These are phyloP conservation scores for Prunus persica DNA, from an alignment of 306 rosid genomes.

Conservation along the genomic window Prunus_persica_NCBIv2 NC_034014.1:5438501-5439000, in stretches of 20 bases:
- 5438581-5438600: conserved; percentile 44
- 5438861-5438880: conserved; percentile 34
- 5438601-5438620: conserved; percentile 47
- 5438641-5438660: conserved; percentile 34
- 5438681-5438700: conserved; percentile 35
- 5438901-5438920: conserved; percentile 37
- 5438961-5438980: conserved; percentile 39
- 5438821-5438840: conserved; percentile 33
- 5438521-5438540: conserved; percentile 46
- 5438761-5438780: conserved; percentile 38
- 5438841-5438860: conserved; percentile 33
- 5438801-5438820: conserved; percentile 24
- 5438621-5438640: conserved; percentile 44
- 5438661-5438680: conserved; percentile 42
- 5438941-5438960: conserved; percentile 41
- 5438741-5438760: conserved; percentile 37
- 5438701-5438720: conserved; percentile 39
- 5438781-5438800: conserved; percentile 25
- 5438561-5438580: conserved; percentile 41
- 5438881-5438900: conserved; percentile 35
- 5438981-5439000: conserved; percentile 40
- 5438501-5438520: conserved; percentile 40
- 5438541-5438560: conserved; percentile 39
- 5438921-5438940: conserved; percentile 32
- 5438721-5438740: conserved; percentile 39